Conservation (phyloP, 805 yeast genomes). For the Myxozyma neotropica region DNA sequence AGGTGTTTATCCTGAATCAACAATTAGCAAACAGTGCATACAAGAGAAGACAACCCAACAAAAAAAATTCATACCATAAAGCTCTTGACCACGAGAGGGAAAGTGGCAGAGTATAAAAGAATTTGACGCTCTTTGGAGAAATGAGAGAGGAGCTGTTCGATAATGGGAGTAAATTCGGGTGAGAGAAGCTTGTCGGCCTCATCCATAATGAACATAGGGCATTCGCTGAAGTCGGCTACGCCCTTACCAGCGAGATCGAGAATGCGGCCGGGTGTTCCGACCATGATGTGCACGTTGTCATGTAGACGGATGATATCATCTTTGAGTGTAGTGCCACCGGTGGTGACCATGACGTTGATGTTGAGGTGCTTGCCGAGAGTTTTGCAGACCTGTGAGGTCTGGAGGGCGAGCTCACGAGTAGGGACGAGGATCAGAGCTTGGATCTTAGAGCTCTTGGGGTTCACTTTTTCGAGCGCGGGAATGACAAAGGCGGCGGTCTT, state of each 20-base stretch:
- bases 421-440: constrained; percentile 95
- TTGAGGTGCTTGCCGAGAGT: constrained; percentile 87
- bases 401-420: constrained; percentile 96
- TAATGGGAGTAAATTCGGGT: constrained; percentile 82
- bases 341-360: constrained; percentile 93
- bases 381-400: constrained; percentile 95
- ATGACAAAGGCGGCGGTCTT: constrained; percentile 97
- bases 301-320: constrained; percentile 92
- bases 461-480: constrained; percentile 85
- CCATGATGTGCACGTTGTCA: constrained; percentile 91
- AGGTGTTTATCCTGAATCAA: constrained; percentile 63
- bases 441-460: constrained; percentile 79
- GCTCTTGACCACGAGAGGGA: constrained; percentile 89
- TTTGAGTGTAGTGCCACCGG: constrained; percentile 93
- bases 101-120: constrained; percentile 89
- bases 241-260: constrained; percentile 88
- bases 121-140: constrained; percentile 84
- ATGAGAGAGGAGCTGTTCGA: constrained; percentile 80
- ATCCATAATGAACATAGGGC: constrained; percentile 92
- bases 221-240: constrained; percentile 82
- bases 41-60: no score
- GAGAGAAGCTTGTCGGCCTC: constrained; percentile 98
- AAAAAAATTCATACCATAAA: constrained; percentile 59
- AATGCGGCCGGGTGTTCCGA: constrained; percentile 98
- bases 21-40: not conserved